phyloP scores from a whole-genome alignment of 1,284 basidiomycete genomes.

The Phaffia rhodozyma region DNA sequence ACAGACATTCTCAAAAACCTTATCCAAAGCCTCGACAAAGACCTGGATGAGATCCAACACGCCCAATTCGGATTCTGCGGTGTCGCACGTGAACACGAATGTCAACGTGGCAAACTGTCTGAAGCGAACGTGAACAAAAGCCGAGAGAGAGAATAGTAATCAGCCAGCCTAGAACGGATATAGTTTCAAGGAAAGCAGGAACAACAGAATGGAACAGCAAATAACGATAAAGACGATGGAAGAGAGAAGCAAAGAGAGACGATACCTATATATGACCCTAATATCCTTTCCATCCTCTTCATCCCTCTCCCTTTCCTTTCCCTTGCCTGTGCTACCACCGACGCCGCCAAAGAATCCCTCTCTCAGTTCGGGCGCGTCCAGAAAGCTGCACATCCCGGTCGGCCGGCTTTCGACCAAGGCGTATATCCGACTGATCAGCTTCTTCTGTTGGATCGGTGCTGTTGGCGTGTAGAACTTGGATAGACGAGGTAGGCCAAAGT shows the following conservation, averaged over 20 bases:
- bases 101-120: constrained; percentile 80
- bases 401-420: constrained; percentile 66
- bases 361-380: constrained; percentile 73
- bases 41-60: constrained; percentile 97
- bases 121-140: background rate
- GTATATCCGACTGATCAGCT: constrained; percentile 69
- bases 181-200: background rate
- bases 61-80: constrained; percentile 88
- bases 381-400: constrained; percentile 72
- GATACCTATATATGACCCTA: constrained; percentile 38
- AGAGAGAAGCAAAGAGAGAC: constrained; percentile 9
- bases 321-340: constrained; percentile 22
- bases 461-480: constrained; percentile 92
- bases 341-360: constrained; percentile 22
- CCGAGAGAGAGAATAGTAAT: background rate
- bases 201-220: background rate
- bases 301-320: constrained; percentile 22
- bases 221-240: background rate
- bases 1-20: constrained; percentile 96
- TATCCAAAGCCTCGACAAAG: constrained; percentile 91
- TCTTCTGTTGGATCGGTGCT: constrained; percentile 53
- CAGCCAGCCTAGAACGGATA: background rate
- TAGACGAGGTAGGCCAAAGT: constrained; percentile 74
- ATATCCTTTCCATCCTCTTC: constrained; percentile 31
- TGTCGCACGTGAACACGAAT: constrained; percentile 94